phyloP scores from a whole-genome alignment of 805 yeast genomes.

The Ogataea glucozyma region DNA sequence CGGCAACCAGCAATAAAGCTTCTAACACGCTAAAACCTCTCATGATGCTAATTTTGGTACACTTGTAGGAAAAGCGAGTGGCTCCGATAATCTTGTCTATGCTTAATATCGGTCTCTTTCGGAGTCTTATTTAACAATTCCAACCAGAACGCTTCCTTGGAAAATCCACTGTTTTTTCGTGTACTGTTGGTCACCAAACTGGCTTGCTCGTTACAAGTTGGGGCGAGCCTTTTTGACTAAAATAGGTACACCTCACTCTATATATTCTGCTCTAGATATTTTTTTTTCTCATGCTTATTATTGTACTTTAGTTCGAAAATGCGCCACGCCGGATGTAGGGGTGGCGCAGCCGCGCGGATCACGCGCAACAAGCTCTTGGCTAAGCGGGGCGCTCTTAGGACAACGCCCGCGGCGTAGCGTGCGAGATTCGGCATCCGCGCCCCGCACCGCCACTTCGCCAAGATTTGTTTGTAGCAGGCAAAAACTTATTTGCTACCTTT shows the following conservation, averaged over 20 bases:
- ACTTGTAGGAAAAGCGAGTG: neutral
- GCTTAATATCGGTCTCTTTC: too few species aligned
- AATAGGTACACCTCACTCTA: too few species aligned
- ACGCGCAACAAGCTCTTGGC: too few species aligned
- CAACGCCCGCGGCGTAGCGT: too few species aligned
- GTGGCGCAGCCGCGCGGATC: too few species aligned
- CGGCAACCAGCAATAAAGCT: neutral
- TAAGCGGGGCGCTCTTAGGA: too few species aligned
- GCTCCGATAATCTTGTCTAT: too few species aligned
- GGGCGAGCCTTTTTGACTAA: too few species aligned
- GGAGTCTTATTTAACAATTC: neutral
- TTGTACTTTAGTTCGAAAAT: neutral
- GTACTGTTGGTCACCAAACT: neutral
- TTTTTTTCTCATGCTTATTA: neutral
- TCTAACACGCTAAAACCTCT: conserved; percentile 1
- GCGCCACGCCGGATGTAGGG: too few species aligned
- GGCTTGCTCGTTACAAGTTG: too few species aligned
- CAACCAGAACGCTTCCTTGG: neutral
- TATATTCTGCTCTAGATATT: conserved; percentile 4
- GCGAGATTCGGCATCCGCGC: conserved; percentile 2
- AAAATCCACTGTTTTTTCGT: neutral
- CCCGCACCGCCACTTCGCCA: conserved; percentile 1
- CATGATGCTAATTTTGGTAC: neutral
- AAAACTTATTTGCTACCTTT: conserved; percentile 1
- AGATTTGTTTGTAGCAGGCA: neutral